Conservation (phyloP, 2,329 filamentous ascomycete genomes). For the Colletotrichum spinosum region DNA sequence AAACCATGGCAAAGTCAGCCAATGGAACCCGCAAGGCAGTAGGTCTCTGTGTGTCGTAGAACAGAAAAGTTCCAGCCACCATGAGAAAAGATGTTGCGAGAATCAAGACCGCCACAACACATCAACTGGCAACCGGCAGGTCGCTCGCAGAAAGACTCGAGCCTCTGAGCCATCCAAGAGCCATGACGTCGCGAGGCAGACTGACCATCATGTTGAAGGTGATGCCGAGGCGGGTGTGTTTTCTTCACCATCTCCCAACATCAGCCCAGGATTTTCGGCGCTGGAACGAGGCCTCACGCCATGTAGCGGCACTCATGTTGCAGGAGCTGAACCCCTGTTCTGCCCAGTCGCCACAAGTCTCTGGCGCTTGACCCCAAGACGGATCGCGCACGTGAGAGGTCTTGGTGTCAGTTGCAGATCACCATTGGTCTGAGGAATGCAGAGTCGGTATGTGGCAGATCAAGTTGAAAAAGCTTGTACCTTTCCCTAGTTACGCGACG, state of each 20-base stretch:
- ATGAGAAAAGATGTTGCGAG: not conserved
- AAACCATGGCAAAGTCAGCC: constrained; percentile 9
- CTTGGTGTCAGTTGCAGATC: too few relatives aligned
- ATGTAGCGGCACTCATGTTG: not conserved
- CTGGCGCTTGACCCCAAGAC: not conserved
- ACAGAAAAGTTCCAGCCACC: not conserved
- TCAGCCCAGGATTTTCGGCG: not conserved
- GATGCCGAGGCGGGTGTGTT: too few relatives aligned
- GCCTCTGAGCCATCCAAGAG: not conserved
- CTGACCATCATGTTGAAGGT: not conserved
- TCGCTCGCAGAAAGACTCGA: not conserved
- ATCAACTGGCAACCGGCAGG: not conserved
- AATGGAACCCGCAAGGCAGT: not conserved
- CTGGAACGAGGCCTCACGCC: not conserved
- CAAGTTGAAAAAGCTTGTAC: not conserved
- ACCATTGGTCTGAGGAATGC: too few relatives aligned
- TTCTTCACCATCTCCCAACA: too few relatives aligned
- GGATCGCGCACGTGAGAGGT: not conserved
- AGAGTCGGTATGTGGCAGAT: too few relatives aligned
- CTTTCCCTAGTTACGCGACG: not conserved
- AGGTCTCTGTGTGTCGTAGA: not conserved
- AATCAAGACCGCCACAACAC: not conserved
- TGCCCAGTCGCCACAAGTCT: constrained; percentile 4
- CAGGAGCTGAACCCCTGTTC: not conserved
- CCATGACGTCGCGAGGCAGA: not conserved